These are phyloP conservation scores for Phytophthora pini DNA, from an alignment of 352 stramenopile species.

Conservation along the genomic window DNA sequence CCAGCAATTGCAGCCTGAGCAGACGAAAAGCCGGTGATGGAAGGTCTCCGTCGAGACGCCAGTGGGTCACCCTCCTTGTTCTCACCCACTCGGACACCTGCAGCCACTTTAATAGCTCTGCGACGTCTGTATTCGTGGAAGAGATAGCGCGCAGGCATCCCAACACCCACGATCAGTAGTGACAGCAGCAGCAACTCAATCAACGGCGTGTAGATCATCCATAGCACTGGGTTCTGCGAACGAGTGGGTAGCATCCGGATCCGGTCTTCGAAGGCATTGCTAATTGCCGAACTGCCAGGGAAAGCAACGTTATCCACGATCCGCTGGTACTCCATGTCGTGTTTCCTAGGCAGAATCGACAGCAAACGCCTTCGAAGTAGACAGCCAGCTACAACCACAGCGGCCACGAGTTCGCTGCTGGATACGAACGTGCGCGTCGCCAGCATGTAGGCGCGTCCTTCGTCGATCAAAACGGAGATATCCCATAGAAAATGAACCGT, in stretches of 20 bases:
- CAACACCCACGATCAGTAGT: slow-evolving; percentile 14
- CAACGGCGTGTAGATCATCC: slow-evolving; percentile 47
- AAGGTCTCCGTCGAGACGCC: slow-evolving; percentile 8
- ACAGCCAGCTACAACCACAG: slow-evolving; percentile 19
- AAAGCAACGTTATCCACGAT: slow-evolving; percentile 38
- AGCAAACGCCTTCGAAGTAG: slow-evolving; percentile 31
- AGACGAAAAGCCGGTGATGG: slow-evolving; percentile 18
- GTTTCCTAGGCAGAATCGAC: slow-evolving; percentile 34
- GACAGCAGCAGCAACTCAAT: slow-evolving; percentile 33
- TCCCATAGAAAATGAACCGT: slow-evolving; percentile 39
- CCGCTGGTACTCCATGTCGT: slow-evolving; percentile 41
- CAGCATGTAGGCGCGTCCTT: slow-evolving; percentile 44
- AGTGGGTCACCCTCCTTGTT: not conserved
- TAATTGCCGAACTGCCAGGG: slow-evolving; percentile 30
- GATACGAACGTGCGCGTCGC: slow-evolving; percentile 42
- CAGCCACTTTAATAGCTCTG: slow-evolving; percentile 1
- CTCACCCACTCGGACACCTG: not conserved
- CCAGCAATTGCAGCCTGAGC: slow-evolving; percentile 24
- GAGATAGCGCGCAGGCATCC: slow-evolving; percentile 29
- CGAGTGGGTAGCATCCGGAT: slow-evolving; percentile 24
- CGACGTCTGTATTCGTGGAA: slow-evolving; percentile 15
- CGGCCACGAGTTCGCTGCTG: slow-evolving; percentile 42
- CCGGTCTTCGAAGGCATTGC: slow-evolving; percentile 46
- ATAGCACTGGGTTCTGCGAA: slow-evolving; percentile 31
- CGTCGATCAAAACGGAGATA: slow-evolving; percentile 37